Percentiles rank a stretch among this genome's conserved stretches.
These are phyloP conservation scores for Acanthochlamys bracteata DNA, from an alignment of 106 monocot species.

Conservation along the genomic window DNA sequence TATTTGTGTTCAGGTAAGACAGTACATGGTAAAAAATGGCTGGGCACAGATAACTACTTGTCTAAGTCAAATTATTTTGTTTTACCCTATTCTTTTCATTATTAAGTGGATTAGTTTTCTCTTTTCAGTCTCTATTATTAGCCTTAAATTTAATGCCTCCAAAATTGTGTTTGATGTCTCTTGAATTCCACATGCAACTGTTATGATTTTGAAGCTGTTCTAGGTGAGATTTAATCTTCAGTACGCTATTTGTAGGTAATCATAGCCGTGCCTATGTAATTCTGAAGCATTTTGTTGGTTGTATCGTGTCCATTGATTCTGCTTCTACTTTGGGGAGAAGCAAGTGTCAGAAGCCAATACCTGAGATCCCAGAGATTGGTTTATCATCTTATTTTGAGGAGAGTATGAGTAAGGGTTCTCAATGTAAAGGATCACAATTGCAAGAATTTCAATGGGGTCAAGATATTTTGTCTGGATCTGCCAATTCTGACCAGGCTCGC, in stretches of 20 bases:
- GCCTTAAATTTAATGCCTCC: no score
- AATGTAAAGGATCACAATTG: constrained; percentile 25
- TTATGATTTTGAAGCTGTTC: no score
- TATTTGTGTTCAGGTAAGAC: constrained; percentile 72
- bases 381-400: constrained; percentile 50
- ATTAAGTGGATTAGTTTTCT: no score
- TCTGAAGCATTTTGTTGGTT: constrained; percentile 61
- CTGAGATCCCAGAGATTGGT: constrained; percentile 38
- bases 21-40: no score
- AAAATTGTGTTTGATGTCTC: no score
- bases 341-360: constrained; percentile 9
- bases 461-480: constrained; percentile 12
- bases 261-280: constrained; percentile 62
- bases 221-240: constrained; percentile 1
- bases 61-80: no score
- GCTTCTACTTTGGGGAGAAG: background rate
- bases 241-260: constrained; percentile 47
- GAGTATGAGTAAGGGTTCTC: background rate
- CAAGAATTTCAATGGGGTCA: constrained; percentile 56
- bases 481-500: constrained; percentile 17
- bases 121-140: no score
- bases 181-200: no score
- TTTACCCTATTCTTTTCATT: no score
- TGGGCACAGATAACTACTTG: no score
- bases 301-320: constrained; percentile 28